Evolutionary conservation across 495 filamentous ascomycete species (phyloP).

Genomic region (Penicillium cataractarum): DNA sequence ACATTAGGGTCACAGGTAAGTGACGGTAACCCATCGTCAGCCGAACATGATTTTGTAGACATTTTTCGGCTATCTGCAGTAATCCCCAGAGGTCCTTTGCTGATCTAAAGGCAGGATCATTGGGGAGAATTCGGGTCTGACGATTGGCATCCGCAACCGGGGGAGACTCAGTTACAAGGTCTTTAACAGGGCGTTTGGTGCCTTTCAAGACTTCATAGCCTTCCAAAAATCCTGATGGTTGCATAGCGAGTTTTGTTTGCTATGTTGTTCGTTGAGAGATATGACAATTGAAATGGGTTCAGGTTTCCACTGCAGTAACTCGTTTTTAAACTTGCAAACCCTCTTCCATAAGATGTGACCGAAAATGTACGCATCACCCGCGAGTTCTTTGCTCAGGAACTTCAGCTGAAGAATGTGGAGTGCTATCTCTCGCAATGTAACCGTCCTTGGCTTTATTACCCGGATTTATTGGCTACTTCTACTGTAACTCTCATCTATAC

Average conservation of each 20-base stretch:
- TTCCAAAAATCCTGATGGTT: slow-evolving; percentile 1
- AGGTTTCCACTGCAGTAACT: not conserved
- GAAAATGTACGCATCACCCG: not conserved
- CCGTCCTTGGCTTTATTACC: slow-evolving; percentile 1
- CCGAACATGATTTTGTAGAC: slow-evolving; percentile 6
- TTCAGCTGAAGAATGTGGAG: slow-evolving; percentile 1
- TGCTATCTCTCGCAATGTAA: slow-evolving; percentile 1
- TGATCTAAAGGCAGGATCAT: not conserved
- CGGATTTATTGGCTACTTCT: slow-evolving; percentile 1
- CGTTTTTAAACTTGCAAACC: slow-evolving; percentile 1
- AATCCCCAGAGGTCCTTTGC: not conserved
- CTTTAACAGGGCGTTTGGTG: not conserved
- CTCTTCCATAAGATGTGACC: not conserved
- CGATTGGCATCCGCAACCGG: not conserved
- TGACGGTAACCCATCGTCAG: slow-evolving; percentile 4
- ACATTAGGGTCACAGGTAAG: slow-evolving; percentile 1
- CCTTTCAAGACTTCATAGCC: not conserved
- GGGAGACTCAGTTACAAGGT: not conserved
- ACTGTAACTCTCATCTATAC: slow-evolving; percentile 2
- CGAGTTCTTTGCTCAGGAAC: slow-evolving; percentile 1
- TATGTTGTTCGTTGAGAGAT: not conserved
- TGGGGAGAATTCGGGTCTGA: not conserved
- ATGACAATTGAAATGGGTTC: not conserved
- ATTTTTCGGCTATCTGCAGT: slow-evolving; percentile 1
- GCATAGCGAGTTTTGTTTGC: not conserved